Evolutionary conservation across 805 yeast genomes (phyloP), one percentile per base, ranked within the genome.

Genomic region (Saccharomycopsis fibuligera): DNA sequence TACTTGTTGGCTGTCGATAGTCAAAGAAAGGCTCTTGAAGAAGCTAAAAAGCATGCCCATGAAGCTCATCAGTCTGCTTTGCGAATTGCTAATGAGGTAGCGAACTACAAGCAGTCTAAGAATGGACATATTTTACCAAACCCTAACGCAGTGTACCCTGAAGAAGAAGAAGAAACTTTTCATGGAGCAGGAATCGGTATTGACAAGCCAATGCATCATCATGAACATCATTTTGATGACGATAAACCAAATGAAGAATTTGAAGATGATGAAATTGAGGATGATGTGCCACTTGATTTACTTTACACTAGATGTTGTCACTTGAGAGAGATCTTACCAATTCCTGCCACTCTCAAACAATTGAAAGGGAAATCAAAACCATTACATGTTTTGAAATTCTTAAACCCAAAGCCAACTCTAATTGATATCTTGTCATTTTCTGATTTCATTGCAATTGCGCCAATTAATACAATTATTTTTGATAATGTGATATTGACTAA

Each of bases 251-350:
- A 57, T 14, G 21, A 21, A 9, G 37, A 17, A 2, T 17, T 12
- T 24, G 60, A 62, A 36, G 44, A 60, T 24, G 54, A 50, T 8
- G 56, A 53, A n/a, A 62, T 60, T 10, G 36, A 22, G 8, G 58
- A 55, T 8, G 63, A 64, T 40, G 41, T 62, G 14, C 64, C 67
- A 2, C 53, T 72, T 46, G 96, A 88, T 58, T 72, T 82, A 36
- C 72, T 90, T 60, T 90, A 90, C 65, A 86, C 96, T 0, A 72
- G 97, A 56, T 90, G 97, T 62, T 90, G 97, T 59, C 97, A 90
- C 64, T 66, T 90, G 53, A 72, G 97, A 48, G 97, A 90, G 60
- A 90, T 90, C 45, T 64, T 90, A 51, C 97, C 98, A 0, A 88
- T 90, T 47, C 93, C 96, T 1, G 95, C 96, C 1, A 87, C 90